A percentile compares a stretch with the other conserved stretches of the same genome.
phyloP scores from a whole-genome alignment of 148 eudicot species.

The Polygonum aviculare region DNA sequence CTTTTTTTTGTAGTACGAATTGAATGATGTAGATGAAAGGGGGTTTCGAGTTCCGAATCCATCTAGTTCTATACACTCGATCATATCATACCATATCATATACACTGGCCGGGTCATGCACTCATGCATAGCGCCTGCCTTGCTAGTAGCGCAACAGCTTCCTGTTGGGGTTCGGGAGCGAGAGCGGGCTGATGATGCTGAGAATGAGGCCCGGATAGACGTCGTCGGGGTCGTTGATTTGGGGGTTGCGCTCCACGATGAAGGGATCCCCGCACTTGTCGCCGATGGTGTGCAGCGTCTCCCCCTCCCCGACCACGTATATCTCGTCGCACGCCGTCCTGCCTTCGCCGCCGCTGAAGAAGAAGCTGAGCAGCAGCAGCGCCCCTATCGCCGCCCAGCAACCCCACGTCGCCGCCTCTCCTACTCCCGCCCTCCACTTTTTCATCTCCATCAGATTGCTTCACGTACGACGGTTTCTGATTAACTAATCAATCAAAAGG shows the following conservation, averaged over 20 bases:
- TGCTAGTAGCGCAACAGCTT: background rate
- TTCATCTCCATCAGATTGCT: background rate
- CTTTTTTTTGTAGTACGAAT: too few relatives aligned
- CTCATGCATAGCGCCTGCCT: too few relatives aligned
- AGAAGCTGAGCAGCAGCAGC: slow-evolving; percentile 7
- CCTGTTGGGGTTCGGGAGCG: slow-evolving; percentile 4
- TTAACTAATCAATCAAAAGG: too few relatives aligned
- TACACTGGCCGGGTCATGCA: too few relatives aligned
- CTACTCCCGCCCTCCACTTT: slow-evolving; percentile 19
- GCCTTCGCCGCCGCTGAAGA: background rate
- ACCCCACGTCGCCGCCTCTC: slow-evolving; percentile 47
- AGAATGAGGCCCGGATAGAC: slow-evolving; percentile 47
- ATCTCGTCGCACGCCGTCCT: slow-evolving; percentile 34
- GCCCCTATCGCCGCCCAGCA: slow-evolving; percentile 33
- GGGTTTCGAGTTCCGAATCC: too few relatives aligned
- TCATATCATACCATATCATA: too few relatives aligned
- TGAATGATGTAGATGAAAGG: too few relatives aligned
- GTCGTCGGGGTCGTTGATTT: slow-evolving; percentile 52
- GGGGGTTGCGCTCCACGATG: slow-evolving; percentile 45
- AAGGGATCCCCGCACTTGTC: slow-evolving; percentile 52
- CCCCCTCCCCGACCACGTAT: slow-evolving; percentile 52
- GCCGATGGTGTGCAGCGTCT: slow-evolving; percentile 48
- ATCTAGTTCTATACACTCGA: too few relatives aligned
- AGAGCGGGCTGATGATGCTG: slow-evolving; percentile 14
- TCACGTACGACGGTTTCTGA: too few relatives aligned